These are phyloP conservation scores for Musa beccarii DNA, from an alignment of 176 grass and related monocot species.

Conservation along the genomic window DNA sequence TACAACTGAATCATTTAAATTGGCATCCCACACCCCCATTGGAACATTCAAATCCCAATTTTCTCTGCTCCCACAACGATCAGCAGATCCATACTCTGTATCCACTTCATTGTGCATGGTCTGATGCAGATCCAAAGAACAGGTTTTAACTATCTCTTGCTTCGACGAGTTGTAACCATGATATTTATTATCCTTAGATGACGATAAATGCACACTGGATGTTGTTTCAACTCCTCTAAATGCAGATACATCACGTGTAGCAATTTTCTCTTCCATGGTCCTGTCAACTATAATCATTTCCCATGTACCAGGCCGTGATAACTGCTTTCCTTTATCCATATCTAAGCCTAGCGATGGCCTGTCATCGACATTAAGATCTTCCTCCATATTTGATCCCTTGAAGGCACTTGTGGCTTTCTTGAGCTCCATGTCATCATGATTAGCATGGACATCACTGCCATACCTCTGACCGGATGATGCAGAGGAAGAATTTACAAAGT, in stretches of 20 bases:
- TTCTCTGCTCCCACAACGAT: conserved; percentile 16
- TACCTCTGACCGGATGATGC: neutral
- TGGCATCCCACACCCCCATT: conserved; percentile 25
- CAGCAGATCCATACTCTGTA: conserved; percentile 9
- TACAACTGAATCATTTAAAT: conserved; percentile 12
- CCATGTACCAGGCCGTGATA: neutral
- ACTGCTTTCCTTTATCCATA: neutral
- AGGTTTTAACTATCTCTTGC: neutral
- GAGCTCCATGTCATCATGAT: neutral
- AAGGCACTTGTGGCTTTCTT: neutral
- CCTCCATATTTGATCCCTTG: neutral
- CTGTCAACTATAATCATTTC: neutral
- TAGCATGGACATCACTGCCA: neutral
- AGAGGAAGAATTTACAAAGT: neutral
- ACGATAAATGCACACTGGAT: neutral
- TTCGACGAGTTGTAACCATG: neutral
- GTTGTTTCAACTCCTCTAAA: neutral
- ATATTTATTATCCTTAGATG: neutral
- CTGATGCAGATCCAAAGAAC: neutral
- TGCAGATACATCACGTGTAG: conserved; percentile 1
- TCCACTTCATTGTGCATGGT: conserved; percentile 8
- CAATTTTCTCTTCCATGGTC: neutral
- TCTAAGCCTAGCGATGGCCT: neutral
- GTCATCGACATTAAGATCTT: neutral
- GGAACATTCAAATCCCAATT: conserved; percentile 38